A percentile compares a stretch with the other conserved stretches of the same genome.
Evolutionary conservation across 768 basidiomycete species (phyloP).

Genomic region (Tremella fuciformis): DNA sequence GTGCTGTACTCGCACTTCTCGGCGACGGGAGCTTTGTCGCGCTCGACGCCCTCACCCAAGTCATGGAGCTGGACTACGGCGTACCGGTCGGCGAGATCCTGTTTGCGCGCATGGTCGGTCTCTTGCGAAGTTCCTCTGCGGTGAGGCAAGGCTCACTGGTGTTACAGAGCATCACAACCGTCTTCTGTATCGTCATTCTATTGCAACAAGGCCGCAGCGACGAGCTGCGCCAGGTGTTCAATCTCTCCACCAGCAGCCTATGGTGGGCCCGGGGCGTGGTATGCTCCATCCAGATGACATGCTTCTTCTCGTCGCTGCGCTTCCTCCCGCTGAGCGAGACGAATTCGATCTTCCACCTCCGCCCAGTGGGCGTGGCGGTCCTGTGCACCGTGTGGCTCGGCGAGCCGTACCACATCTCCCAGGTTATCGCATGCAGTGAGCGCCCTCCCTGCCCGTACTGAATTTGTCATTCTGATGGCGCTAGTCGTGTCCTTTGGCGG

Average conservation of each 20-base stretch:
- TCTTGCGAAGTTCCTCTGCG: neutral
- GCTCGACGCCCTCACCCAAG: constrained; percentile 13
- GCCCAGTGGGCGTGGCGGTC: constrained; percentile 1
- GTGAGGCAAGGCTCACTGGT: too few species aligned
- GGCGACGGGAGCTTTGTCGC: constrained; percentile 23
- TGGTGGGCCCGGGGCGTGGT: constrained; percentile 1
- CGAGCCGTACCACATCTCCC: neutral
- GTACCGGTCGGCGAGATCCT: constrained; percentile 9
- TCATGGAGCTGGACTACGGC: constrained; percentile 5
- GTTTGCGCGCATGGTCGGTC: constrained; percentile 3
- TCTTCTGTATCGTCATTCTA: neutral
- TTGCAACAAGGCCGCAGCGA: too few species aligned
- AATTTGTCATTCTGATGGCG: neutral
- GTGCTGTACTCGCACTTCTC: neutral
- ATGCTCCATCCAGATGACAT: neutral
- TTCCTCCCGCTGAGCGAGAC: neutral
- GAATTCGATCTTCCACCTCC: neutral
- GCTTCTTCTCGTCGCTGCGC: neutral
- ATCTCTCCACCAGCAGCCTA: constrained; percentile 1
- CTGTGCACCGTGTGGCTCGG: constrained; percentile 1
- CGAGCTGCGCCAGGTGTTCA: too few species aligned
- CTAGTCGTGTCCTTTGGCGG: constrained; percentile 7
- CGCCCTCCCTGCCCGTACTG: neutral
- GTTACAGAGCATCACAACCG: neutral
- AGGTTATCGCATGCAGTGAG: neutral